Evolutionary conservation across 176 grass and related monocot genomes (phyloP).

Genomic region (Pontederia crassipes): DNA sequence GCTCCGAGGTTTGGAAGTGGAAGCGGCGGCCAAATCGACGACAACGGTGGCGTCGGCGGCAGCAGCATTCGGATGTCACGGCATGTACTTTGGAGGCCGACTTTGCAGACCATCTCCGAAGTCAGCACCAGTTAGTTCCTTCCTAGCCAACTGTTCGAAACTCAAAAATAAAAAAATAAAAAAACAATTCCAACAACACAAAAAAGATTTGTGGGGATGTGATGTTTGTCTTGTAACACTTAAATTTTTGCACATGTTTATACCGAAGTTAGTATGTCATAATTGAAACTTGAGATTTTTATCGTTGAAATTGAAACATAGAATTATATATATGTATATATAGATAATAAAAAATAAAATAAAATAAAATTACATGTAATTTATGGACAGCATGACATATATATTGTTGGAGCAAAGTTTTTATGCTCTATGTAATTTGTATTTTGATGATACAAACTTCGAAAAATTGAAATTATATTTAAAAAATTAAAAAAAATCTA

Average conservation of each 20-base stretch:
- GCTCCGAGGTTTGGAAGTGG: not conserved
- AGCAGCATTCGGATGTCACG: not conserved
- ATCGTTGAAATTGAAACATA: not conserved
- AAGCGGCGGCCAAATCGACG: too few relatives aligned
- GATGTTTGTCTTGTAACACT: too few relatives aligned
- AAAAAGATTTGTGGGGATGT: too few relatives aligned
- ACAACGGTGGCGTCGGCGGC: not conserved
- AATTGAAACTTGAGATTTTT: too few relatives aligned
- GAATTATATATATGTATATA: not conserved
- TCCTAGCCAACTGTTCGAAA: too few relatives aligned
- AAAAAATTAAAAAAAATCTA: too few relatives aligned
- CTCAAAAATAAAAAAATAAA: too few relatives aligned
- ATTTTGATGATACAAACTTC: too few relatives aligned
- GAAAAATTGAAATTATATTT: too few relatives aligned
- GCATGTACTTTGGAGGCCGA: slow-evolving; percentile 20
- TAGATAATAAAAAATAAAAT: not conserved
- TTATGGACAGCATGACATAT: not conserved
- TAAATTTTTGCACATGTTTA: too few relatives aligned
- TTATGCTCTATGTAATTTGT: not conserved
- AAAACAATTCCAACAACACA: too few relatives aligned
- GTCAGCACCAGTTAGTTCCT: not conserved
- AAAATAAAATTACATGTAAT: not conserved
- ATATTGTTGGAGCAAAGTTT: not conserved
- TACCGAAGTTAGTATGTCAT: too few relatives aligned
- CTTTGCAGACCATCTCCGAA: slow-evolving; percentile 29